A percentile compares a stretch with the other conserved stretches of the same genome.
These are phyloP conservation scores for Fusarium napiforme DNA, from an alignment of 2,329 filamentous ascomycete species.

Conservation along the genomic window DNA sequence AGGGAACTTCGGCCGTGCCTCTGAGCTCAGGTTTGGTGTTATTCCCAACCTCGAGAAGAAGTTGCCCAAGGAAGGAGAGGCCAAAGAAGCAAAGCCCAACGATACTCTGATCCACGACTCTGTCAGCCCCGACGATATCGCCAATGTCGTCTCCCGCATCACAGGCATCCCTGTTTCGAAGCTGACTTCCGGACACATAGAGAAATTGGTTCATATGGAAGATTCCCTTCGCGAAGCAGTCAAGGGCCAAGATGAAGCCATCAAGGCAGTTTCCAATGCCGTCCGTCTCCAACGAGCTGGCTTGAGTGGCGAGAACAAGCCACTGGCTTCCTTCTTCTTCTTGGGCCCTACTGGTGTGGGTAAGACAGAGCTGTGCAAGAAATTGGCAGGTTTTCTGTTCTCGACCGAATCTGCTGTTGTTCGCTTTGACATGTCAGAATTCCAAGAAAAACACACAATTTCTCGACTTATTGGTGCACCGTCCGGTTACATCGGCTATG, in stretches of 20 bases:
- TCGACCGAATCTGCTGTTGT: constrained; percentile 91
- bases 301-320: constrained; percentile 89
- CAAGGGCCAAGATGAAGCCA: constrained; percentile 92
- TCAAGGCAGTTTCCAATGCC: constrained; percentile 90
- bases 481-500: constrained; percentile 95
- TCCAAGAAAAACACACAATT: constrained; percentile 96
- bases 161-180: constrained; percentile 95
- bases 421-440: constrained; percentile 97
- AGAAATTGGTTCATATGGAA: constrained; percentile 97
- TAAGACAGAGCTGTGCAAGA: constrained; percentile 97
- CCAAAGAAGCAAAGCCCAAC: constrained; percentile 48
- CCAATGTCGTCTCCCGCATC: constrained; percentile 86
- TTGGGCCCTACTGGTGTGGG: constrained; percentile 95
- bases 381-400: constrained; percentile 92
- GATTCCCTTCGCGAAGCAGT: constrained; percentile 85
- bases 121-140: constrained; percentile 96
- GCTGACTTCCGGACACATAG: constrained; percentile 90
- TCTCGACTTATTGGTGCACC: constrained; percentile 92
- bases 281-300: constrained; percentile 94
- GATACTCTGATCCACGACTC: constrained; percentile 86
- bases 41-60: constrained; percentile 85
- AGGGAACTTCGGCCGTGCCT: constrained; percentile 90
- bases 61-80: constrained; percentile 78
- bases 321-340: constrained; percentile 97
- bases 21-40: constrained; percentile 86